A percentile compares a stretch with the other conserved stretches of the same genome.
Evolutionary conservation across 768 basidiomycete genomes (phyloP).

Genomic region (Russula foetens): DNA sequence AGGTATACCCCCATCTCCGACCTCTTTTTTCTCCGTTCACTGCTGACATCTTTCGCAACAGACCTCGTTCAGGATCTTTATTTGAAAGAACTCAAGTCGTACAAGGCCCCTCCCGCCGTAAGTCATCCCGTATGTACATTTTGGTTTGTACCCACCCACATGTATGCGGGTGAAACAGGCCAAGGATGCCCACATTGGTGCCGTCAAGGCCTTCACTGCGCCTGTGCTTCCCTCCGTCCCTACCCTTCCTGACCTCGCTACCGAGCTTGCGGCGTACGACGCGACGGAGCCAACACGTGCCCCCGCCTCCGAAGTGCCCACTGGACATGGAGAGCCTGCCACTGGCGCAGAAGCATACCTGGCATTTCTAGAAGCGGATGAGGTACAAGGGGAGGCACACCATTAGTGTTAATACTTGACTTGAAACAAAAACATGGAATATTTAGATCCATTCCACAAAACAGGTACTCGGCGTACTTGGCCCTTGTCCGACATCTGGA

Average conservation of each 20-base stretch:
- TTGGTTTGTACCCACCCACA: background rate
- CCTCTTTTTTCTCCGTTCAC: background rate
- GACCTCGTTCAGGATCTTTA: conserved; percentile 93
- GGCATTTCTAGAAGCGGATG: conserved; percentile 37
- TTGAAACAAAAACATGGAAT: background rate
- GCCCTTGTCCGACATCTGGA: background rate
- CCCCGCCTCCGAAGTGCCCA: background rate
- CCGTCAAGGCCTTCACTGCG: conserved; percentile 72
- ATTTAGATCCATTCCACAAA: background rate
- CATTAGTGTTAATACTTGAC: conserved; percentile 6
- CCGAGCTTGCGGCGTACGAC: conserved; percentile 83
- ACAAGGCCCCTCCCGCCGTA: conserved; percentile 71
- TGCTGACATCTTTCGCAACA: conserved; percentile 26
- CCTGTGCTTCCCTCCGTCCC: conserved; percentile 74
- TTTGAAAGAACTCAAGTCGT: conserved; percentile 79
- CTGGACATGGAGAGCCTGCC: conserved; percentile 10
- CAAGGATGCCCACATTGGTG: conserved; percentile 83
- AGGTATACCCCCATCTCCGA: conserved; percentile 41
- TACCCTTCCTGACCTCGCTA: conserved; percentile 78
- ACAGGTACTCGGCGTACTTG: background rate
- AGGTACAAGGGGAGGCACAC: conserved; percentile 34
- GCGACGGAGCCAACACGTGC: conserved; percentile 52
- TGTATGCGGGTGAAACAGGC: conserved; percentile 40
- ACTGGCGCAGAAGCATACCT: conserved; percentile 36
- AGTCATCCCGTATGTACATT: conserved; percentile 27